Conservation (phyloP, 2,329 filamentous ascomycete species). For the Kalaharituber pfeilii region DNA sequence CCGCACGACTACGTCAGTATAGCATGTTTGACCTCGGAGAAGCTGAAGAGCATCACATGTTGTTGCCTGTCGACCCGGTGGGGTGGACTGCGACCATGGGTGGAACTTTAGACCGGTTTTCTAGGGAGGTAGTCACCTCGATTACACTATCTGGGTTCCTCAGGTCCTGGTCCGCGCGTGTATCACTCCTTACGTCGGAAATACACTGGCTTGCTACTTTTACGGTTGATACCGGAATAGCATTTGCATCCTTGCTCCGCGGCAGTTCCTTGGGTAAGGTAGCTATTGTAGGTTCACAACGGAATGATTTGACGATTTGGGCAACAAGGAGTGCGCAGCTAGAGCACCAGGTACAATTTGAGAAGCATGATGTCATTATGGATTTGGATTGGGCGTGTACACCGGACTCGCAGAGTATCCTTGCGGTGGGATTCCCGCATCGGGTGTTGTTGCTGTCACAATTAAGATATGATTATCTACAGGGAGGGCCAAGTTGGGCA, state of each 20-base stretch:
- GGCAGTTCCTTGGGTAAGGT: conserved; percentile 76
- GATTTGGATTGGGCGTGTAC: conserved; percentile 92
- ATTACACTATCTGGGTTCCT: conserved; percentile 60
- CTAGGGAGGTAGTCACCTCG: conserved; percentile 68
- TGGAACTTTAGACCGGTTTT: conserved; percentile 71
- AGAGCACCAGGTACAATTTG: conserved; percentile 60
- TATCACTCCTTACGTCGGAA: conserved; percentile 36
- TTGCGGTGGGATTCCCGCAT: conserved; percentile 85
- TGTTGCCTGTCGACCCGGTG: conserved; percentile 73
- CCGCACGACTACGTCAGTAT: conserved; percentile 34
- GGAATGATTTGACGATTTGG: conserved; percentile 74
- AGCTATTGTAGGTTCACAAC: conserved; percentile 56
- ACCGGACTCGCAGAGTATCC: conserved; percentile 69
- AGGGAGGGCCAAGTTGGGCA: conserved; percentile 77
- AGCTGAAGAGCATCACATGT: conserved; percentile 37
- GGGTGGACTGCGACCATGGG: conserved; percentile 53
- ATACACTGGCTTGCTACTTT: conserved; percentile 74
- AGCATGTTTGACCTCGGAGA: conserved; percentile 48
- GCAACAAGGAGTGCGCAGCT: conserved; percentile 65
- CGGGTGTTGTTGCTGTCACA: conserved; percentile 68
- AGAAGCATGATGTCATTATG: conserved; percentile 49
- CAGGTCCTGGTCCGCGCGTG: conserved; percentile 68
- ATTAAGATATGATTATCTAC: conserved; percentile 80
- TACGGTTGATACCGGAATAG: conserved; percentile 59
- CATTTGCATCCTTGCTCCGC: conserved; percentile 57